Base-by-base conservation (phyloP, 2,329 filamentous ascomycete species). In the Fusarium pilosicola region DNA sequence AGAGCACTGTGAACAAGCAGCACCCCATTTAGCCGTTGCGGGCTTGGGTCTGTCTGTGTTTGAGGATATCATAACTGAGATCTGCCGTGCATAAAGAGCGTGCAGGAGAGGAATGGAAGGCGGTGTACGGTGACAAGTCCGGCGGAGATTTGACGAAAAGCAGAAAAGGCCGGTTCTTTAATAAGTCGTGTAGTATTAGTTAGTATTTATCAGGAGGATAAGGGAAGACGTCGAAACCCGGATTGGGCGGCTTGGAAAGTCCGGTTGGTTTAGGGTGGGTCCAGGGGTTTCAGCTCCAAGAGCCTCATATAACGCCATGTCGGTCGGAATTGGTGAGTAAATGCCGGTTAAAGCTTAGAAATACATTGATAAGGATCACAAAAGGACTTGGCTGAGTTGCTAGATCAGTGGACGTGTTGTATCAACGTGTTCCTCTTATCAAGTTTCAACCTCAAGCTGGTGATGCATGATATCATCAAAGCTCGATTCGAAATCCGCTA, bases 1-100 rank as follows among this genome's bases (percentile, higher is more conserved):
- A 12, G 86, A 85, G 71, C 86, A 88, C 3, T 85, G 80, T 10
- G 84, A 80, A 56, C 86, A 88, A 3, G 86, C 86, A 8, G 85
- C 85, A 22, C 86, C 86, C 86, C 86, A 88, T 85, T 82, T 83
- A 36, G 82, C 82, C 65, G 81, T 81, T 22, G 82, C 76, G 36
- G 80, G 76, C 74, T 81, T 82, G 28, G 74, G 78, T 56, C 79
- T 66, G 34, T 75, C 73, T 48, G 62, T 28, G 28, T 39, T 74
- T 13, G 28, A n/a, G 28, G 68, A 75, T 55, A 74, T 73, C 57
- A 62, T 54, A 52, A 38, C 30, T 18, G 32, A 5, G 57, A 69
- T 57, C 44, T 57, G 52, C 41, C n/a, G n/a, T 61, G 54, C 36
- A 55, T 65, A 60, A 59, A 38, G 68, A 67, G 45, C 68, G 52